Base-by-base conservation (phyloP, 2,329 filamentous ascomycete genomes). In the Beauveria scarabaeidicola region DNA sequence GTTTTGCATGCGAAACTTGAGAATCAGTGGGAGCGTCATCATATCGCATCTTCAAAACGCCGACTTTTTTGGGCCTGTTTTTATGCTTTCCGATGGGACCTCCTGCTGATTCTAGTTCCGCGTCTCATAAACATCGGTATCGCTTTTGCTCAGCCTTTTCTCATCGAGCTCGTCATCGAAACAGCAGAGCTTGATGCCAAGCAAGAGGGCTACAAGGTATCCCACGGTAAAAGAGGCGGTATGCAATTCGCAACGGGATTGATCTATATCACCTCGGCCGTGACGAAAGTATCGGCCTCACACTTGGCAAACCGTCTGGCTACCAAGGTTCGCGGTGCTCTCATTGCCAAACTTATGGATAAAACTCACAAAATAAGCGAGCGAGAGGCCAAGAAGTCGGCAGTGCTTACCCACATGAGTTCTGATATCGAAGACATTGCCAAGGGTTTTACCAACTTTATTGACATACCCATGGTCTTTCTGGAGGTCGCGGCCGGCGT, bases 271-370 rank as follows among this genome's bases (percentile, higher is more conserved):
- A 23, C 29, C n/a, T 9, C n/a, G n/a, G 29, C 48, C 6, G n/a
- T 43, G 9, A 19, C 51, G 0, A 53, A 52, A 5, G 36, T 23
- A 1, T 38, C 38, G 1, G 23, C 51, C 7, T 40, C 23, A 13
- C 27, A 51, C 17, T 32, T 51, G 27, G 17, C 48, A 4, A 51
- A 51, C 19, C 69, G 69, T 19, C 63, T 67, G 29, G 68, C 71
- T 27, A 68, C 69, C 8, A 66, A 70, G 63, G 60, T 69, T 21
- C 69, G 73, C 8, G 71, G 67, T 3, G 66, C 63, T 3, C 64
- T 74, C 6, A 61, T 72, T 8, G 74, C 77, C 0, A 71, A 80
- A 64, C 75, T 84, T 15, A 82, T 79, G 63, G 71, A 74, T 13
- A 77, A 78, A 61, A 76, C 75, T 0, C 62, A 76, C 5, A 60